Evolutionary conservation across 2,329 filamentous ascomycete species (phyloP).

Genomic region (Colletotrichum ledebouriae): DNA sequence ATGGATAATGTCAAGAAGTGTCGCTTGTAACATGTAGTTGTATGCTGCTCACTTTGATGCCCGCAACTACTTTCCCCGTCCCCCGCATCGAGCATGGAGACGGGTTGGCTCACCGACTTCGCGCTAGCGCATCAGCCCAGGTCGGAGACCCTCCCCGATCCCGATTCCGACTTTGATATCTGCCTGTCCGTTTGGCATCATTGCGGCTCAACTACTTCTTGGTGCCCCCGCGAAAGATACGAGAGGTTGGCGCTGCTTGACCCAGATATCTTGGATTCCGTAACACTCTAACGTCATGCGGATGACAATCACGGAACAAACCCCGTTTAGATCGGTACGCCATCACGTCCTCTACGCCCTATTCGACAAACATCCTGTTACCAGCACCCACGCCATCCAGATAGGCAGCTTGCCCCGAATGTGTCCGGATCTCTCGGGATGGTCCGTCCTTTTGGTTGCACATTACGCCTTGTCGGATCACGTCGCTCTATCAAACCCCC

Average conservation of each 20-base stretch:
- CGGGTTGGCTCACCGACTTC: conserved; percentile 24
- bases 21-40: neutral
- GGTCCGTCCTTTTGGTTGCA: too few species aligned
- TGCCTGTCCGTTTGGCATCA: neutral
- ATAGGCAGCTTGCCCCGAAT: too few species aligned
- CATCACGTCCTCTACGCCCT: too few species aligned
- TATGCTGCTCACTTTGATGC: neutral
- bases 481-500: too few species aligned
- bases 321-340: too few species aligned
- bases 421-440: too few species aligned
- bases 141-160: conserved; percentile 30
- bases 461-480: too few species aligned
- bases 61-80: neutral
- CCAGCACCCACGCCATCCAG: too few species aligned
- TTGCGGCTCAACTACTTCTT: conserved; percentile 17
- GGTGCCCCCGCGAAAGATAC: conserved; percentile 9
- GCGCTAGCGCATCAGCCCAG: neutral
- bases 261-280: neutral
- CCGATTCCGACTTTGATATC: conserved; percentile 23
- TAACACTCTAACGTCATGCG: too few species aligned
- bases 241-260: conserved; percentile 21
- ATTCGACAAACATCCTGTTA: too few species aligned
- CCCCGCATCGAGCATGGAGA: conserved; percentile 21
- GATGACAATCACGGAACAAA: too few species aligned
- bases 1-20: neutral